These are phyloP conservation scores for Aspergillaceae sp. DNA, from an alignment of 2,329 filamentous ascomycete genomes.

Conservation along the genomic window DNA sequence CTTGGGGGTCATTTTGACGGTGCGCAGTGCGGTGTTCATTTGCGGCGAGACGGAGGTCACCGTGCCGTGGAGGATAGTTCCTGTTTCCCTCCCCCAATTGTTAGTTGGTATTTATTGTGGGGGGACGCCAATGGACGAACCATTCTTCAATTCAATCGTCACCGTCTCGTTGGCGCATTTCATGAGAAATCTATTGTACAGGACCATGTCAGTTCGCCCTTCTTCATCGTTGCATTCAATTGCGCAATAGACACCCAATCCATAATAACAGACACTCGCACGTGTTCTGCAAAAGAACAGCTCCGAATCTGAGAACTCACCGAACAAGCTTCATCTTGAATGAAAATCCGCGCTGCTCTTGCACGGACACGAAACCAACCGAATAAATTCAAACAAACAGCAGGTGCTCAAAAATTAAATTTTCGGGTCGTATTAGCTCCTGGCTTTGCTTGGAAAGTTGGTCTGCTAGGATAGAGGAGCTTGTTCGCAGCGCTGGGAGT, in stretches of 20 bases:
- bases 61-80: slow-evolving; percentile 92
- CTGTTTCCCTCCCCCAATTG: too few species aligned
- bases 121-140: slow-evolving; percentile 40
- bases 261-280: background rate
- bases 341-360: background rate
- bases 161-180: slow-evolving; percentile 99
- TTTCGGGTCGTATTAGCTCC: too few species aligned
- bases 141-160: slow-evolving; percentile 97
- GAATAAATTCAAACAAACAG: background rate
- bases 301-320: slow-evolving; percentile 45
- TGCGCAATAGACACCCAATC: background rate
- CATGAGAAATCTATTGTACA: slow-evolving; percentile 88
- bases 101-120: slow-evolving; percentile 1
- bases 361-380: background rate
- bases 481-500: too few species aligned
- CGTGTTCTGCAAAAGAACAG: background rate
- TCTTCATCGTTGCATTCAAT: slow-evolving; percentile 12
- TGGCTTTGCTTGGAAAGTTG: too few species aligned
- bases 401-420: background rate
- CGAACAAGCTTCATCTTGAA: slow-evolving; percentile 90
- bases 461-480: too few species aligned
- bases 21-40: slow-evolving; percentile 95
- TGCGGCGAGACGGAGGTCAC: slow-evolving; percentile 94
- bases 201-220: background rate
- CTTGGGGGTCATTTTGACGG: slow-evolving; percentile 91